Percentiles rank a stretch among this genome's conserved stretches.
These are phyloP conservation scores for Erodium texanum DNA, from an alignment of 441 rosid species.

Conservation along the genomic window DNA sequence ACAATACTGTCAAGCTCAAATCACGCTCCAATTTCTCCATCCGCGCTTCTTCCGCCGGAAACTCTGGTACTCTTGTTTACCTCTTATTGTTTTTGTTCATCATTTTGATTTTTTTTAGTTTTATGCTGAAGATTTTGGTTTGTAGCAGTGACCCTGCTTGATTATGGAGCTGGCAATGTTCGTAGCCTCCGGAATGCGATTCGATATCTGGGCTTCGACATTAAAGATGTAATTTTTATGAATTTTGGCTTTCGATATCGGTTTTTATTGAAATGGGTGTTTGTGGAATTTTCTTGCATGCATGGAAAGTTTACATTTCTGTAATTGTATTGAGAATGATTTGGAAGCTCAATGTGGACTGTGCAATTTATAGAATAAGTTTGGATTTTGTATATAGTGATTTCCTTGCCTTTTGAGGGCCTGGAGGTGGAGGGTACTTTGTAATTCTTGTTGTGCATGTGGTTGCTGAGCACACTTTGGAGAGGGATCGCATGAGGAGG, in stretches of 20 bases:
- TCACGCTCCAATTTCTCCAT: constrained; percentile 28
- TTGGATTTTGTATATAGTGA: not conserved
- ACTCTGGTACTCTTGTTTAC: constrained; percentile 30
- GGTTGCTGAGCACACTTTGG: not conserved
- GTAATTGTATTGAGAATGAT: not conserved
- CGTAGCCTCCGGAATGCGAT: constrained; percentile 85
- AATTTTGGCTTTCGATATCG: not conserved
- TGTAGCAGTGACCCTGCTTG: constrained; percentile 74
- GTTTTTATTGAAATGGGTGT: not conserved
- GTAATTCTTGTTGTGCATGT: not conserved
- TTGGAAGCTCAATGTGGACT: not conserved
- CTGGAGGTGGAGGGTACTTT: not conserved
- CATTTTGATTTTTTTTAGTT: not conserved
- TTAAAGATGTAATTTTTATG: constrained; percentile 51
- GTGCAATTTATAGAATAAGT: not conserved
- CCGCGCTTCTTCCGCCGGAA: constrained; percentile 42
- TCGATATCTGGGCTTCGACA: constrained; percentile 61
- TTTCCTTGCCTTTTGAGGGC: not conserved
- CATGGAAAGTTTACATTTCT: not conserved
- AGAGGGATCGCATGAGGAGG: not conserved
- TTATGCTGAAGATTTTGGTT: not conserved
- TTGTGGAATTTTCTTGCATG: not conserved
- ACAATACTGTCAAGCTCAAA: constrained; percentile 28
- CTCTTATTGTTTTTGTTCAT: not conserved
- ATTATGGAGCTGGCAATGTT: constrained; percentile 94